Conservation (phyloP, 306 rosid species). For the Gastrolobium villosum region DNA sequence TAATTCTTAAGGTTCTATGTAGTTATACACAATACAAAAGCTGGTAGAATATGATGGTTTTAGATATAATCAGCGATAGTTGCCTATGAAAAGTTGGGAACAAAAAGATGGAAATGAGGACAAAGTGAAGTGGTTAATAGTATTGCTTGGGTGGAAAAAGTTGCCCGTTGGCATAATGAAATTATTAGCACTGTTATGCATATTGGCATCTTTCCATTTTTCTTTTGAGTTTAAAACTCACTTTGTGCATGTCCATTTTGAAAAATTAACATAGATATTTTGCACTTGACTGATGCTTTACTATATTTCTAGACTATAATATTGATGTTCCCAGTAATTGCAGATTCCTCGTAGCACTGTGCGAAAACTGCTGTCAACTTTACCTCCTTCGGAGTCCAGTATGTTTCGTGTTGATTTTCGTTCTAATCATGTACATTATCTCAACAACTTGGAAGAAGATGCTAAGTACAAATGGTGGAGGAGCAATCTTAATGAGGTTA, state of each 20-base stretch:
- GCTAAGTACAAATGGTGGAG: conserved; percentile 89
- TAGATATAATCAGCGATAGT: conserved; percentile 4
- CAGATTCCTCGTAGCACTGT: conserved; percentile 80
- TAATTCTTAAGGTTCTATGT: conserved; percentile 9
- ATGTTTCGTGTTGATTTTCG: conserved; percentile 94
- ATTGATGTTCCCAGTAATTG: conserved; percentile 47
- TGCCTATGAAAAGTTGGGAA: conserved; percentile 23
- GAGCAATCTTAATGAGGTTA: conserved; percentile 85
- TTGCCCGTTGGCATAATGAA: conserved; percentile 25
- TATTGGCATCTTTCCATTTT: conserved; percentile 6
- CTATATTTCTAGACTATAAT: conserved; percentile 37
- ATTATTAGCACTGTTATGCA: neutral
- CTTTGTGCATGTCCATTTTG: conserved; percentile 3
- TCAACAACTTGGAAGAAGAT: conserved; percentile 97
- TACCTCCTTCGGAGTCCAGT: conserved; percentile 86
- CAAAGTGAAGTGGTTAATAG: conserved; percentile 13
- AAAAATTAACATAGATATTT: conserved; percentile 12
- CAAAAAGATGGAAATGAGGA: neutral
- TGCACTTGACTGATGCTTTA: conserved; percentile 35
- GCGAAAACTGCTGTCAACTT: conserved; percentile 79
- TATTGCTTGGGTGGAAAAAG: conserved; percentile 30
- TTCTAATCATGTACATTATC: conserved; percentile 82
- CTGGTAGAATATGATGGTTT: conserved; percentile 15
- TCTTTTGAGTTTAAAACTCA: conserved; percentile 4
- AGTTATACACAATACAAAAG: conserved; percentile 3